Evolutionary conservation across 495 filamentous ascomycete species (phyloP), one percentile per base, ranked within the genome.

Genomic region (Penicillium simplicissimum): DNA sequence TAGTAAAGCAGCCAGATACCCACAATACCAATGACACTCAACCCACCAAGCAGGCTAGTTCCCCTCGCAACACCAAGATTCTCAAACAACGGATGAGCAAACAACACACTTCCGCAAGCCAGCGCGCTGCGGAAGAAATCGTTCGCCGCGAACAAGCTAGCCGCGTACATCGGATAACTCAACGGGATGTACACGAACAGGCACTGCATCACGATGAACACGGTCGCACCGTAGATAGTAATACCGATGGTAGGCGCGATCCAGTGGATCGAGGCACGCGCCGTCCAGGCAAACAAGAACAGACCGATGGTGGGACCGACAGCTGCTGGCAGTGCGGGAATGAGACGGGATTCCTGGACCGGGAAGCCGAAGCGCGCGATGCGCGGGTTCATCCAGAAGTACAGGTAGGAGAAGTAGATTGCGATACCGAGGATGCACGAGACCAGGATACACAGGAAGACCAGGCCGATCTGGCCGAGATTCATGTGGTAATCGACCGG

Each of bases 211-310:
- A 84, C 64, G 51, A 82, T 69, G 65, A 83, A 84, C 15, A 65
- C 76, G 0, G 72, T 78, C 0, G 75, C 76, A 15, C 75, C 79
- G 65, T 85, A 86, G 63, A 87, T 78, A 6, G 71, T 74, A 17
- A 86, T 81, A 15, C 85, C 87, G n/a, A 89, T 81, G 4, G 83
- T 81, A 0, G 77, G 76, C 4, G 74, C 86, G 34, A 88, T 87
- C 87, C 87, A 90, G 62, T 87, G 83, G 47, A 88, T 77, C 15
- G 76, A 67, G 1, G 78, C 71, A 14, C 79, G 63, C 1, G 81
- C 73, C 0, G 87, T 87, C 85, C 85, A 88, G 2, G 74, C 86
- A 61, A 87, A 88, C 38, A 88, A 66, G 75, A 89, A 90, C 0
- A 89, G 75, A 5, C 86, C 87, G 38, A 82, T 78, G 0, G 86